Conservation (phyloP, 208 protist genomes). For the Leishmania turanica region DNA sequence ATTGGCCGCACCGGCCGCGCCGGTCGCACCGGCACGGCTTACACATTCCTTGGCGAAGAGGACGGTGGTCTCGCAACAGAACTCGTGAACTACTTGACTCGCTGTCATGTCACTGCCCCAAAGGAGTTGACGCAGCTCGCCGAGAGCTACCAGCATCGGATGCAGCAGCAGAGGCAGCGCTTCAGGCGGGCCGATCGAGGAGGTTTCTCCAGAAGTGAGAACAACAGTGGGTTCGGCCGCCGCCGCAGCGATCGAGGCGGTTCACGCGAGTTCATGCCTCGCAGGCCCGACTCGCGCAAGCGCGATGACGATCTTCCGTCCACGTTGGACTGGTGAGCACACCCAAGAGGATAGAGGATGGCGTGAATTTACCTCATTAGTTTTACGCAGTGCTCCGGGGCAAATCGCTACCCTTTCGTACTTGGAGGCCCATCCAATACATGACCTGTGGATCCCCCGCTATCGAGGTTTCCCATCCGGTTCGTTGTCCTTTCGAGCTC, state of each 20-base stretch:
- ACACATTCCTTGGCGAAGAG: conserved; percentile 78
- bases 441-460: background rate
- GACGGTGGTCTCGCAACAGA: conserved; percentile 63
- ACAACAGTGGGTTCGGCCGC: background rate
- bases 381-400: background rate
- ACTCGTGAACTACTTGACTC: conserved; percentile 72
- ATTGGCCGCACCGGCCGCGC: conserved; percentile 95
- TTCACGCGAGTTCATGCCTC: background rate
- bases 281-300: background rate
- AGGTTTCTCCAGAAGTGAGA: conserved; percentile 9
- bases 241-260: background rate
- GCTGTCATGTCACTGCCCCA: conserved; percentile 66
- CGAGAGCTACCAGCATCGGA: conserved; percentile 26
- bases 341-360: background rate
- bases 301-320: background rate
- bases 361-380: background rate
- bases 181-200: conserved; percentile 2
- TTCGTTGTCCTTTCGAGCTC: background rate
- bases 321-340: conserved; percentile 8
- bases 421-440: background rate
- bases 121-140: conserved; percentile 51
- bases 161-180: background rate
- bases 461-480: background rate
- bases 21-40: conserved; percentile 79
- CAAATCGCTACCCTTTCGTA: background rate